Conservation (phyloP, 73 alveolate species). For the Urostyla sp. region DNA sequence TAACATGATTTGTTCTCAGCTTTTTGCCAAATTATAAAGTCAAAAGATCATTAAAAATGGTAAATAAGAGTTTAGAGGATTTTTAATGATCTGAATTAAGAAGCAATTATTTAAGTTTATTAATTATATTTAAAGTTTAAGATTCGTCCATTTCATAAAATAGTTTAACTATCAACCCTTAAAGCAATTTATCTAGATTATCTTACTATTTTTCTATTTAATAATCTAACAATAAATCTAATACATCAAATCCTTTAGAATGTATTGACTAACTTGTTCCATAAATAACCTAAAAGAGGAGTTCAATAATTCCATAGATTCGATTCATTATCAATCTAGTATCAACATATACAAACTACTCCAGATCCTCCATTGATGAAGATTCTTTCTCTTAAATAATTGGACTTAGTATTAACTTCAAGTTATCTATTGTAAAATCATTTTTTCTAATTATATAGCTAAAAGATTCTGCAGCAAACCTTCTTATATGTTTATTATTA, state of each 20-base stretch:
- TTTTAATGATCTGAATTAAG: neutral
- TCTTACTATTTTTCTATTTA: neutral
- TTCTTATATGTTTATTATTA: conserved; percentile 52
- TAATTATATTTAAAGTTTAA: no score
- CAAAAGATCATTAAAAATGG: conserved; percentile 14
- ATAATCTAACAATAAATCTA: neutral
- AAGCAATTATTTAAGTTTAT: no score
- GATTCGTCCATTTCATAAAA: no score
- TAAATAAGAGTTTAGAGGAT: neutral
- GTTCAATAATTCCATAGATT: conserved; percentile 6
- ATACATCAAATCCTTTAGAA: conserved; percentile 27
- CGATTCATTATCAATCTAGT: neutral
- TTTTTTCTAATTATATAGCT: conserved; percentile 53
- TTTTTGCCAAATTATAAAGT: conserved; percentile 33
- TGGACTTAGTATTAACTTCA: neutral
- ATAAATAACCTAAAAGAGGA: conserved; percentile 42
- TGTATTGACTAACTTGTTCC: conserved; percentile 54
- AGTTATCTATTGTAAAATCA: neutral
- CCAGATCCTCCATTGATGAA: neutral
- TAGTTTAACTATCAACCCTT: no score
- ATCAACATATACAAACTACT: neutral
- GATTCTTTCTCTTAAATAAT: neutral
- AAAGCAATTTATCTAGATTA: no score
- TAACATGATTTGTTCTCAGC: conserved; percentile 1
- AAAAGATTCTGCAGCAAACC: conserved; percentile 61